These are phyloP conservation scores for Solanum lignicaule DNA, from an alignment of 257 asterid genomes.

Conservation along the genomic window DNA sequence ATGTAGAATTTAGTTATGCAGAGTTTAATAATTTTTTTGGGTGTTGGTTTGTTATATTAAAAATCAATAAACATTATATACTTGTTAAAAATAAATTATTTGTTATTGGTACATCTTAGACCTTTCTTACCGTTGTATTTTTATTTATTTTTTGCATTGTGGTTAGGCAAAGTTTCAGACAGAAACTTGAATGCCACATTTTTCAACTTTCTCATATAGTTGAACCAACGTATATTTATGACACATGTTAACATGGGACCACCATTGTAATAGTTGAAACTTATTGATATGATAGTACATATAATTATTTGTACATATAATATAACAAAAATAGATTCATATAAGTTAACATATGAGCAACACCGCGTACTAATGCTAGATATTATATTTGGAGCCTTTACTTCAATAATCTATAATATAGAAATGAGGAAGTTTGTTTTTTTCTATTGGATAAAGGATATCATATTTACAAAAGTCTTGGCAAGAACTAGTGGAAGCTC, in stretches of 20 bases:
- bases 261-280: not conserved
- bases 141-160: not conserved
- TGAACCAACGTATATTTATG: not conserved
- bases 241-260: not conserved
- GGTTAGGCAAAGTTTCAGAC: not conserved
- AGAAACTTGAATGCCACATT: not conserved
- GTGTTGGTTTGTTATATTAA: too few relatives aligned
- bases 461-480: not conserved
- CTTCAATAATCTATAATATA: not conserved
- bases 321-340: not conserved
- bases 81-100: not conserved
- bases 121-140: too few relatives aligned
- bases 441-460: not conserved
- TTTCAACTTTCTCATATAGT: not conserved
- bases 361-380: not conserved
- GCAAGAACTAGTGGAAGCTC: not conserved
- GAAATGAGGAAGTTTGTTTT: not conserved
- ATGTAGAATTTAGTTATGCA: not conserved
- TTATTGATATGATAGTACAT: not conserved
- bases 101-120: not conserved
- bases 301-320: not conserved
- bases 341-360: not conserved
- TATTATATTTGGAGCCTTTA: too few relatives aligned
- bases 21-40: not conserved
- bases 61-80: too few relatives aligned